Conservation (phyloP, 2,329 filamentous ascomycete species). For the Phaeosphaeriaceae sp. region DNA sequence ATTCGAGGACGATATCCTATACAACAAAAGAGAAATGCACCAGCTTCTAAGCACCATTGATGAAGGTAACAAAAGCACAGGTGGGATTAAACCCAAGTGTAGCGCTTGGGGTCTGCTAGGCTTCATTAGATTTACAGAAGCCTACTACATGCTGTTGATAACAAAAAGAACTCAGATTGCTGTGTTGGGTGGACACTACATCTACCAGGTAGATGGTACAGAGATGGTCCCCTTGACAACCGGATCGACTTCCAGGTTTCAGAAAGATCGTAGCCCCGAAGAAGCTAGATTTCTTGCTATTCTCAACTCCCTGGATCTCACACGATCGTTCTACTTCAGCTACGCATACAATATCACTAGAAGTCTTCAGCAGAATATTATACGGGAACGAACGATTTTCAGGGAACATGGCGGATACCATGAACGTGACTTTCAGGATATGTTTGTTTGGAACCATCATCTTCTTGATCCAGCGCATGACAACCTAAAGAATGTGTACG, state of each 20-base stretch:
- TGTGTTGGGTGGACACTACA: slow-evolving; percentile 93
- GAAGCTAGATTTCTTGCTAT: slow-evolving; percentile 89
- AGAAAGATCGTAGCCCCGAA: slow-evolving; percentile 83
- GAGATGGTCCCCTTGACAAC: slow-evolving; percentile 88
- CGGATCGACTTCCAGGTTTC: slow-evolving; percentile 68
- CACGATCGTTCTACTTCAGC: slow-evolving; percentile 95
- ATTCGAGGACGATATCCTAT: slow-evolving; percentile 93
- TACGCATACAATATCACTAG: slow-evolving; percentile 96
- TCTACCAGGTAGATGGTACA: slow-evolving; percentile 94
- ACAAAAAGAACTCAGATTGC: slow-evolving; percentile 96
- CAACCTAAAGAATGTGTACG: slow-evolving; percentile 79
- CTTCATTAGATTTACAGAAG: slow-evolving; percentile 93
- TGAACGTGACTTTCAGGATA: slow-evolving; percentile 77
- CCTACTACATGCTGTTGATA: slow-evolving; percentile 96
- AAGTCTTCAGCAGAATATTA: slow-evolving; percentile 91
- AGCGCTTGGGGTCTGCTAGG: slow-evolving; percentile 93
- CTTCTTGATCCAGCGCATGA: slow-evolving; percentile 76
- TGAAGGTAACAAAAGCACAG: slow-evolving; percentile 89
- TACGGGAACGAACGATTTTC: slow-evolving; percentile 75
- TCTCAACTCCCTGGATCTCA: slow-evolving; percentile 87
- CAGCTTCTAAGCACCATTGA: slow-evolving; percentile 93
- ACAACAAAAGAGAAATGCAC: slow-evolving; percentile 90
- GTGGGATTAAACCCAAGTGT: slow-evolving; percentile 86
- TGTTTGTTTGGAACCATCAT: slow-evolving; percentile 99
- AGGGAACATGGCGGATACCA: slow-evolving; percentile 67